Evolutionary conservation across 2,329 filamentous ascomycete species (phyloP).

Genomic region (Trichoderma brevicompactum): DNA sequence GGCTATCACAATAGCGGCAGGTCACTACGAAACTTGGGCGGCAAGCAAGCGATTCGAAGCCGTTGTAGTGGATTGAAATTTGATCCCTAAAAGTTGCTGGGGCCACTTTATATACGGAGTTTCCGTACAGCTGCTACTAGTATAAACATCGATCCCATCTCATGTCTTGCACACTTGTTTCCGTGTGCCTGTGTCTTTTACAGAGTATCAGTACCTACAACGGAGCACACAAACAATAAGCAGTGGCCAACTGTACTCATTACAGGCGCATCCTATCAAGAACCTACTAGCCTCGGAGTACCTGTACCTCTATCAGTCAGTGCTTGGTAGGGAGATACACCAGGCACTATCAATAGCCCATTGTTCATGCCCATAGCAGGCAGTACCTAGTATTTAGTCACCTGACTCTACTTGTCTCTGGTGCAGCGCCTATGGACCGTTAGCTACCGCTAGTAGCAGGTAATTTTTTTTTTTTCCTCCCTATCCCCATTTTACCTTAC

Average conservation of each 20-base stretch:
- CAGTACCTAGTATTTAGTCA: neutral
- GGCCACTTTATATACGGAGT: neutral
- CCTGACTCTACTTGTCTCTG: slow-evolving; percentile 3
- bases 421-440: neutral
- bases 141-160: neutral
- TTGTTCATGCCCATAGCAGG: neutral
- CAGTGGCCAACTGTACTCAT: no score
- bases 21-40: neutral
- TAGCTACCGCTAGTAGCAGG: no score
- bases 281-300: no score
- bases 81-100: neutral
- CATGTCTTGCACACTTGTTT: no score
- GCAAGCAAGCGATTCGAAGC: neutral
- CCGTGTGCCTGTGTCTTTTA: no score
- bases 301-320: no score
- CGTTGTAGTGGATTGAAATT: neutral
- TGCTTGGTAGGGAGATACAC: no score
- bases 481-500: slow-evolving; percentile 6
- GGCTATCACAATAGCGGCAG: slow-evolving; percentile 8
- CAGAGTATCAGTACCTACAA: no score
- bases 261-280: no score
- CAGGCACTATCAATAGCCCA: no score
- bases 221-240: no score
- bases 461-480: neutral
- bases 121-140: neutral